Percentiles rank a stretch among this genome's conserved stretches.
Evolutionary conservation across 2,329 filamentous ascomycete species (phyloP).

Genomic region (Tricladium varicosporioides): DNA sequence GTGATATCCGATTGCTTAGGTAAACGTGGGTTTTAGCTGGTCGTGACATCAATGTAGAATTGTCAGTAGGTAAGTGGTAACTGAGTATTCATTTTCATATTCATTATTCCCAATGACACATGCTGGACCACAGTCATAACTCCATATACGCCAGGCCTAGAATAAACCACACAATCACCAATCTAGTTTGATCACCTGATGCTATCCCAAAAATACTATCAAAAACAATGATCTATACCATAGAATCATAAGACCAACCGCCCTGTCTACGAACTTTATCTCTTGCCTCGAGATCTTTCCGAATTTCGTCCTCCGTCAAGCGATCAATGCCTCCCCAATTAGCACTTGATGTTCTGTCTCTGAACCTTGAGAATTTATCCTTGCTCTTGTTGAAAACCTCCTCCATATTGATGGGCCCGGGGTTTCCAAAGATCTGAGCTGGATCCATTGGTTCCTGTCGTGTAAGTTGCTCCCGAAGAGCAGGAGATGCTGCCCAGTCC

Average conservation of each 20-base stretch:
- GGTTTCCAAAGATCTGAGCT: constrained; percentile 82
- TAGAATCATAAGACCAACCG: constrained; percentile 68
- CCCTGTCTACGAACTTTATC: constrained; percentile 79
- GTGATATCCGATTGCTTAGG: too few relatives aligned
- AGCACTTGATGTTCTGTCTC: constrained; percentile 86
- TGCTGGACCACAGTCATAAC: background rate
- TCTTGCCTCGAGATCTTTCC: constrained; percentile 73
- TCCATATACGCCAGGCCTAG: background rate
- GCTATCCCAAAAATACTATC: background rate
- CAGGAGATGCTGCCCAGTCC: constrained; percentile 86
- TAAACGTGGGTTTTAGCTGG: background rate
- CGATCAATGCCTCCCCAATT: constrained; percentile 85
- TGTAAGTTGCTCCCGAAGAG: constrained; percentile 71
- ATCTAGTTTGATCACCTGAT: background rate
- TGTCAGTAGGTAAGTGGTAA: too few relatives aligned
- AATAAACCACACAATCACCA: constrained; percentile 2
- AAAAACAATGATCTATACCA: constrained; percentile 26
- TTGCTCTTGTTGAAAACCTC: constrained; percentile 92
- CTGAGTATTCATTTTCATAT: background rate
- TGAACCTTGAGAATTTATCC: constrained; percentile 82
- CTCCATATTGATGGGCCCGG: constrained; percentile 88
- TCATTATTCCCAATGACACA: constrained; percentile 2
- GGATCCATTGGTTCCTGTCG: constrained; percentile 85
- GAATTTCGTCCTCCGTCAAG: constrained; percentile 84
- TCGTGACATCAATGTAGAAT: background rate